These are phyloP conservation scores for Tephrocybe sp. DNA, from an alignment of 768 basidiomycete species.

Conservation along the genomic window DNA sequence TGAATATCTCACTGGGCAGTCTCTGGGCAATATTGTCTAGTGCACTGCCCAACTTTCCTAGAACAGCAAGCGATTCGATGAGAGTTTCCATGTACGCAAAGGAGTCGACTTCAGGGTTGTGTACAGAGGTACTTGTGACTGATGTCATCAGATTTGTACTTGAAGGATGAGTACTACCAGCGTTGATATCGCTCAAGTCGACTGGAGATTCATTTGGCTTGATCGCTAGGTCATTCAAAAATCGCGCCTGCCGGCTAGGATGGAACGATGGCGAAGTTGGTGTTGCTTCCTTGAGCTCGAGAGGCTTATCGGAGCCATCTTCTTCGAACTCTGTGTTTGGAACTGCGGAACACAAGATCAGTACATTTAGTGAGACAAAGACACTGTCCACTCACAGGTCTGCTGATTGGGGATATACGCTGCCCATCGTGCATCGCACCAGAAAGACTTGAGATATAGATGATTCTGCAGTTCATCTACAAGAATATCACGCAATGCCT, in stretches of 20 bases:
- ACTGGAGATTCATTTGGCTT: constrained; percentile 80
- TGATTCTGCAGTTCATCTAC: constrained; percentile 96
- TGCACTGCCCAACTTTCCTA: constrained; percentile 84
- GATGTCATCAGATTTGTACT: constrained; percentile 18
- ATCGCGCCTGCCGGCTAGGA: constrained; percentile 58
- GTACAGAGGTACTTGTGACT: constrained; percentile 17
- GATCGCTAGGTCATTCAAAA: constrained; percentile 61
- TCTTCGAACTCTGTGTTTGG: constrained; percentile 66
- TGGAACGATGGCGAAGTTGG: constrained; percentile 39
- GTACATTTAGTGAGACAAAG: not conserved
- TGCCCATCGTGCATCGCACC: constrained; percentile 93
- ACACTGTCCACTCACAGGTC: constrained; percentile 50
- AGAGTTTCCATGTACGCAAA: constrained; percentile 93
- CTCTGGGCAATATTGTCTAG: constrained; percentile 85
- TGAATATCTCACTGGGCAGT: constrained; percentile 78
- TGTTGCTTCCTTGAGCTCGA: constrained; percentile 31
- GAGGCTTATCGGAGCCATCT: constrained; percentile 33
- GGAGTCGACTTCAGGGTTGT: constrained; percentile 89
- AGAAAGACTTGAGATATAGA: constrained; percentile 95
- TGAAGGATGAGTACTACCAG: constrained; percentile 22
- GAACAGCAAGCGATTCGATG: constrained; percentile 87
- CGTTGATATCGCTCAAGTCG: constrained; percentile 51
- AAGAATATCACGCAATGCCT: constrained; percentile 92
- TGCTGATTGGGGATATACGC: constrained; percentile 81
- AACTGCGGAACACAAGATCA: constrained; percentile 41